Conservation (phyloP, 331 rosid species). For the Rhamnella rubrinervis region DNA sequence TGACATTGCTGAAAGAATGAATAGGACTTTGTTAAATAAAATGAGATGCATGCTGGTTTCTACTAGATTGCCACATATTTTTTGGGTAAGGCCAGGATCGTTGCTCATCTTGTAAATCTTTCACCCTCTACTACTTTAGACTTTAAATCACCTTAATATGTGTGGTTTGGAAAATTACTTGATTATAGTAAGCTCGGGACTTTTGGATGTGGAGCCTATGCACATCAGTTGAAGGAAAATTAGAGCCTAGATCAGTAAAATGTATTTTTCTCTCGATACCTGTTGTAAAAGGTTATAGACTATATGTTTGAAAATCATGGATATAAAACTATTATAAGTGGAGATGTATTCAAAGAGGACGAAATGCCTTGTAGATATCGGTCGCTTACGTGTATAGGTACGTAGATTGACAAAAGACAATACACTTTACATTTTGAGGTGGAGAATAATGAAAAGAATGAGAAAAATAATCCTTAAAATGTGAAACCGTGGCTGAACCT, state of each 20-base stretch:
- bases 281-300: background rate
- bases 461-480: no score
- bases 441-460: no score
- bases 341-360: no score
- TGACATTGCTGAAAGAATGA: background rate
- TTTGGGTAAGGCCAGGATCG: background rate
- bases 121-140: background rate
- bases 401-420: accelerated
- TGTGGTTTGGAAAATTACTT: background rate
- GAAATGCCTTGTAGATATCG: no score
- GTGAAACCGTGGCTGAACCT: no score
- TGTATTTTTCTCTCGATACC: background rate
- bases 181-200: background rate
- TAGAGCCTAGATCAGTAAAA: background rate
- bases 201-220: background rate
- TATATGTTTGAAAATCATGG: background rate
- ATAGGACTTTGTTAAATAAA: background rate
- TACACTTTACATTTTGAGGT: no score
- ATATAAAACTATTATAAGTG: no score
- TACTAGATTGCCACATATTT: background rate
- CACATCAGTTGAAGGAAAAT: background rate
- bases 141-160: background rate
- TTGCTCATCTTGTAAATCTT: background rate
- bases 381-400: no score
- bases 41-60: background rate